These are phyloP conservation scores for Chrysosporium queenslandicum DNA, from an alignment of 2,329 filamentous ascomycete species.

Conservation along the genomic window DNA sequence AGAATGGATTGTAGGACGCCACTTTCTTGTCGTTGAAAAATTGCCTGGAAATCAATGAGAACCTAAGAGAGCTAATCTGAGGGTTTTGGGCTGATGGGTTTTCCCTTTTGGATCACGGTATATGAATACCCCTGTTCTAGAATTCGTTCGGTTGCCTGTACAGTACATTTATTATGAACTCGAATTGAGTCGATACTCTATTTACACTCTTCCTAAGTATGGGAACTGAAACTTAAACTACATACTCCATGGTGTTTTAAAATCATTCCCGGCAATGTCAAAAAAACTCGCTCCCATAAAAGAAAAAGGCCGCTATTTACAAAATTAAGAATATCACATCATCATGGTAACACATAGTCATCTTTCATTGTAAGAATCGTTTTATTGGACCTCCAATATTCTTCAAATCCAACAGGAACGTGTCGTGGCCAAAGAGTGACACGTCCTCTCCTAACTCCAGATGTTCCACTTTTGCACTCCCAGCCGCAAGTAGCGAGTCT, in stretches of 20 bases:
- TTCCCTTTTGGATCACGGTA: neutral
- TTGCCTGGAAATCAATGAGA: constrained; percentile 36
- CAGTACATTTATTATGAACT: too few relatives aligned
- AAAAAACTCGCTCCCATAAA: too few relatives aligned
- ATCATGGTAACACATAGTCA: neutral
- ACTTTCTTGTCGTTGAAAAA: neutral
- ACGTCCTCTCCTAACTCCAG: constrained; percentile 88
- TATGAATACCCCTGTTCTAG: neutral
- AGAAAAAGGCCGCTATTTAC: neutral
- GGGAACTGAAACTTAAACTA: too few relatives aligned
- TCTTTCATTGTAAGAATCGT: constrained; percentile 56
- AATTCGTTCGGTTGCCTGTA: neutral
- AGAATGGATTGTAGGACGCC: neutral
- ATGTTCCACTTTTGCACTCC: constrained; percentile 74
- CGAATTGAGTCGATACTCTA: too few relatives aligned
- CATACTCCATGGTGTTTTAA: too few relatives aligned
- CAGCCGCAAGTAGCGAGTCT: constrained; percentile 63
- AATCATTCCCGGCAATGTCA: too few relatives aligned
- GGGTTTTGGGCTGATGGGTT: constrained; percentile 19
- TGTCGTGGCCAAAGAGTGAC: constrained; percentile 92
- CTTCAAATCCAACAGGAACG: constrained; percentile 83
- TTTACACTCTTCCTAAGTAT: too few relatives aligned
- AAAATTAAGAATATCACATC: neutral
- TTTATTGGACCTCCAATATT: constrained; percentile 78
- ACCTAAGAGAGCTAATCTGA: constrained; percentile 40